A percentile compares a stretch with the other conserved stretches of the same genome.
These are phyloP conservation scores for Penicillium canariense DNA, from an alignment of 495 filamentous ascomycete genomes.

Conservation along the genomic window DNA sequence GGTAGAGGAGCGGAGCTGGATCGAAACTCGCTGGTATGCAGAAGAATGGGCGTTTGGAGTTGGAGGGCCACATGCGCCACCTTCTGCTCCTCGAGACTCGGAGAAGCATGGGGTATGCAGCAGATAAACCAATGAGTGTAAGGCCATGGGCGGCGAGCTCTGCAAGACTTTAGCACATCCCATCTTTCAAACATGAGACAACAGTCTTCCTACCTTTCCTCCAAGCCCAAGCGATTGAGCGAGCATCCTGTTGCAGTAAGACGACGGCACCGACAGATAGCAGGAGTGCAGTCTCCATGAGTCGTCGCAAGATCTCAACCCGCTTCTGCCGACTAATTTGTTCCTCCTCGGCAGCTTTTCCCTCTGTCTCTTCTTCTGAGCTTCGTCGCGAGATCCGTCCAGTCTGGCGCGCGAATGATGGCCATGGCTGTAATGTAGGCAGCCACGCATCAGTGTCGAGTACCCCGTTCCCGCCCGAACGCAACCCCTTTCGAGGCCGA, in stretches of 20 bases:
- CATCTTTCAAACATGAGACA: too few species aligned
- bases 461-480: slow-evolving; percentile 48
- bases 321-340: slow-evolving; percentile 34
- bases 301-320: slow-evolving; percentile 45
- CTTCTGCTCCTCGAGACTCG: slow-evolving; percentile 23
- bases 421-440: slow-evolving; percentile 36
- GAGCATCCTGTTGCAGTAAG: slow-evolving; percentile 30
- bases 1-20: slow-evolving; percentile 88
- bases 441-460: slow-evolving; percentile 37
- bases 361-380: slow-evolving; percentile 38
- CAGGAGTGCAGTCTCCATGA: slow-evolving; percentile 44
- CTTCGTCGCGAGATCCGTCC: slow-evolving; percentile 37
- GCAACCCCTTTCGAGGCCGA: slow-evolving; percentile 71
- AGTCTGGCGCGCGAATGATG: slow-evolving; percentile 34
- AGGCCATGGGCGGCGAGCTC: slow-evolving; percentile 48
- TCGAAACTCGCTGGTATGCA: slow-evolving; percentile 75
- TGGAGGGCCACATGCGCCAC: slow-evolving; percentile 30
- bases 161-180: too few species aligned
- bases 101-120: slow-evolving; percentile 46
- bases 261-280: slow-evolving; percentile 45
- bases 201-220: slow-evolving; percentile 35
- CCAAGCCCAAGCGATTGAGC: slow-evolving; percentile 40
- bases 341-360: slow-evolving; percentile 26
- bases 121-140: slow-evolving; percentile 43
- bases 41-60: slow-evolving; percentile 34